Conservation (phyloP, 257 asterid species). For the Solanum dulcamara region DNA sequence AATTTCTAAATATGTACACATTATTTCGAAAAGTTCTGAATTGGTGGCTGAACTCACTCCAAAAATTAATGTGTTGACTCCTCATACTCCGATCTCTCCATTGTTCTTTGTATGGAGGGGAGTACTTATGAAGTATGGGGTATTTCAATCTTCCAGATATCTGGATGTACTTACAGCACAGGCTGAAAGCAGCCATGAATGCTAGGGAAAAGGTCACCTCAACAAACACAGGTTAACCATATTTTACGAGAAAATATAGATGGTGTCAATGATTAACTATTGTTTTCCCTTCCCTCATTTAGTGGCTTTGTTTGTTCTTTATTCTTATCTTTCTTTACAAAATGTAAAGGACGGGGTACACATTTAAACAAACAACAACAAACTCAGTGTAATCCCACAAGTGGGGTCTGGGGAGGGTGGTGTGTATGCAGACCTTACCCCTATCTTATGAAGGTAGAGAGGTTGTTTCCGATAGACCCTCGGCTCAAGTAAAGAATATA, state of each 20-base stretch:
- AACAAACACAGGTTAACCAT: background rate
- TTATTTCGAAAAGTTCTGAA: background rate
- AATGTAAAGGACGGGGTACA: background rate
- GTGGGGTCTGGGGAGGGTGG: background rate
- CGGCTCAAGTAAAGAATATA: background rate
- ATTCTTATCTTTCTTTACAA: background rate
- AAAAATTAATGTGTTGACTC: background rate
- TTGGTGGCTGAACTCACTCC: background rate
- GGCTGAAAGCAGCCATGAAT: background rate
- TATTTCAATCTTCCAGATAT: too few species aligned
- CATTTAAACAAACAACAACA: too few species aligned
- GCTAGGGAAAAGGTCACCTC: background rate
- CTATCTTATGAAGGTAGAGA: background rate
- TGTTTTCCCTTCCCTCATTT: background rate
- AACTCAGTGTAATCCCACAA: background rate
- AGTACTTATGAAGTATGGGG: background rate
- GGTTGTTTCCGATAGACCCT: background rate
- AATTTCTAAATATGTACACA: background rate
- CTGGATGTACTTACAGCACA: background rate
- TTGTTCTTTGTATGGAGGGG: background rate
- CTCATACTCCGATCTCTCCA: background rate
- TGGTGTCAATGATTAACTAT: background rate
- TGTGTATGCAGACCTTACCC: background rate
- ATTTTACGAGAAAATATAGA: background rate
- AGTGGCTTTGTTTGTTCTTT: background rate